These are phyloP conservation scores for Rhamnella rubrinervis DNA, from an alignment of 331 rosid species.

Conservation along the genomic window DNA sequence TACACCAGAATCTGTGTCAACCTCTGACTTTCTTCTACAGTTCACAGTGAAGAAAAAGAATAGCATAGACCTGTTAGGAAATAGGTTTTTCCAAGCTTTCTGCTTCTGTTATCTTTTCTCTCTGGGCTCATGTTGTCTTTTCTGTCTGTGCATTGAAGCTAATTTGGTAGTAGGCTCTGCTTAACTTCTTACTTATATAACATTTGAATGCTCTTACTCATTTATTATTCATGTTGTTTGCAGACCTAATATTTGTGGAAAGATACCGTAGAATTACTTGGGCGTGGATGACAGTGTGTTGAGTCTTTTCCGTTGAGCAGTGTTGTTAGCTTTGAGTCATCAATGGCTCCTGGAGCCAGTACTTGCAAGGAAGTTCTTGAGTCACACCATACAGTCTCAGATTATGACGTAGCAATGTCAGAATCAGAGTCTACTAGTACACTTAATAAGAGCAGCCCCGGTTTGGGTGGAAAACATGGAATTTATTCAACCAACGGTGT, in stretches of 20 bases:
- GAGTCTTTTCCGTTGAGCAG: constrained; percentile 19
- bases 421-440: constrained; percentile 53
- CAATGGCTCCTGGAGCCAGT: constrained; percentile 73
- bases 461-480: constrained; percentile 54
- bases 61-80: background rate
- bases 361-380: constrained; percentile 73
- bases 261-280: constrained; percentile 23
- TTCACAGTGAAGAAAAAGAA: background rate
- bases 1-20: background rate
- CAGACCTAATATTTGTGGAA: constrained; percentile 30
- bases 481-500: constrained; percentile 72
- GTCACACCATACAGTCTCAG: constrained; percentile 47
- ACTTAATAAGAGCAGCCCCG: constrained; percentile 39
- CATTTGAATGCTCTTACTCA: background rate
- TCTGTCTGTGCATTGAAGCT: background rate
- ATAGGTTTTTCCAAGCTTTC: background rate
- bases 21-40: background rate
- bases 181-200: background rate
- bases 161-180: background rate
- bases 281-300: constrained; percentile 16
- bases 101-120: background rate
- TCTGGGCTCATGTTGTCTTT: constrained; percentile 5
- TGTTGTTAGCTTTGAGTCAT: constrained; percentile 25
- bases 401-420: constrained; percentile 55
- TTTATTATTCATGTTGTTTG: constrained; percentile 16